Conservation (phyloP, 805 yeast species). For the Candida silvatica region DNA sequence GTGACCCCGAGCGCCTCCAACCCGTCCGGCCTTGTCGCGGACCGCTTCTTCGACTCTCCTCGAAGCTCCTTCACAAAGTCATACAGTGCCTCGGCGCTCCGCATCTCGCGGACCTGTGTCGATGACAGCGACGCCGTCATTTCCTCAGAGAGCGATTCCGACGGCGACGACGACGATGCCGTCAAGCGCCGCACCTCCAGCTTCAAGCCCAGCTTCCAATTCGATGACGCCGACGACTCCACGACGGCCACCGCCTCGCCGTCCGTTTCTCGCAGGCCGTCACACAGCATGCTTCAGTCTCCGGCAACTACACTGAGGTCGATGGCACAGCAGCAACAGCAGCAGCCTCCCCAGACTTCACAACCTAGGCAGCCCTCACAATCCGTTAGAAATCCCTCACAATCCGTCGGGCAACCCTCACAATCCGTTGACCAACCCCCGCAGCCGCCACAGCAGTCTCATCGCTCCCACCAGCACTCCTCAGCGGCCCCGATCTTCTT, state of each 20-base stretch:
- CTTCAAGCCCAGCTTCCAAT: neutral
- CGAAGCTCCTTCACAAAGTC: constrained; percentile 11
- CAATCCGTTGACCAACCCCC: neutral
- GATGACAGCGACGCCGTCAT: constrained; percentile 5
- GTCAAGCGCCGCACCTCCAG: neutral
- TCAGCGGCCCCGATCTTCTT: constrained; percentile 13
- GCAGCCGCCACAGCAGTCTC: neutral
- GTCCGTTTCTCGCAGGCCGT: too few relatives aligned
- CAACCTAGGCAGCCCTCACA: neutral
- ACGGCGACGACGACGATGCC: neutral
- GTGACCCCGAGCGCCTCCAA: neutral
- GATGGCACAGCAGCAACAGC: neutral
- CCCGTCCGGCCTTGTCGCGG: constrained; percentile 1
- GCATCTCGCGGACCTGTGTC: constrained; percentile 12
- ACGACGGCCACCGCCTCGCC: neutral
- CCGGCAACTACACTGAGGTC: too few relatives aligned
- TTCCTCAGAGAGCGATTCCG: constrained; percentile 3
- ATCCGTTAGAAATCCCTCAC: neutral
- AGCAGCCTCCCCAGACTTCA: neutral
- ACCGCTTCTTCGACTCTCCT: constrained; percentile 15
- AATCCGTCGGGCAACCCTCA: neutral
- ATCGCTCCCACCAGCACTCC: neutral
- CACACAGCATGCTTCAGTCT: too few relatives aligned
- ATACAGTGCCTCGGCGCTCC: constrained; percentile 12
- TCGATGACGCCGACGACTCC: neutral